Evolutionary conservation across 805 yeast species (phyloP).

Genomic region (Yamadazyma nakazawae): DNA sequence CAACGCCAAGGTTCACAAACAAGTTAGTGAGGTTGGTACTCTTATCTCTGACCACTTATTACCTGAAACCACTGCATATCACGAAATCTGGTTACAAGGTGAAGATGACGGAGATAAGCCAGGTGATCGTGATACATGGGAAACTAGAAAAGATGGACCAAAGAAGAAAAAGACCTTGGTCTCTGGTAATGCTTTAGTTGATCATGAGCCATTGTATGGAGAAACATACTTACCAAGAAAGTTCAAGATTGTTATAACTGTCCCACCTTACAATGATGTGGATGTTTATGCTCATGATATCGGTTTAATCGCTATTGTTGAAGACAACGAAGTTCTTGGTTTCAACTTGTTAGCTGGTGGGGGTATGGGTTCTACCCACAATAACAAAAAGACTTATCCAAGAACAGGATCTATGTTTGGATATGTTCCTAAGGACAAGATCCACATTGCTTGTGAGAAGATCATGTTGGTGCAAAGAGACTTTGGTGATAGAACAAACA

Average conservation of each 20-base stretch:
- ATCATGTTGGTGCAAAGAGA: constrained; percentile 94
- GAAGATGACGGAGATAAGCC: constrained; percentile 67
- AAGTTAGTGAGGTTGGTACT: constrained; percentile 62
- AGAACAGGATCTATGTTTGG: constrained; percentile 90
- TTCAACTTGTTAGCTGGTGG: constrained; percentile 93
- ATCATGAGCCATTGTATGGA: constrained; percentile 85
- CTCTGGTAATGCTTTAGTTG: constrained; percentile 80
- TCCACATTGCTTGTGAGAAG: constrained; percentile 80
- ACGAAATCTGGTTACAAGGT: constrained; percentile 95
- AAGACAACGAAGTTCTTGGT: constrained; percentile 65
- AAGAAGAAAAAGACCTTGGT: constrained; percentile 77
- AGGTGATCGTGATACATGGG: constrained; percentile 63
- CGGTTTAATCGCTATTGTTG: constrained; percentile 85
- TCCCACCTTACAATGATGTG: constrained; percentile 95
- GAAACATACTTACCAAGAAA: constrained; percentile 89
- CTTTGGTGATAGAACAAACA: constrained; percentile 88
- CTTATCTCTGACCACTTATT: constrained; percentile 75
- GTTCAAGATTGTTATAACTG: constrained; percentile 90
- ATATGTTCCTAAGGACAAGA: constrained; percentile 61
- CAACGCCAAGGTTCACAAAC: constrained; percentile 76
- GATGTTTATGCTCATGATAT: constrained; percentile 96
- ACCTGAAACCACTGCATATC: constrained; percentile 92
- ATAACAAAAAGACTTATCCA: constrained; percentile 94
- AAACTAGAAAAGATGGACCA: constrained; percentile 69
- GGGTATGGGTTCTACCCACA: constrained; percentile 98